Conservation (phyloP, 1,284 basidiomycete genomes). For the Ustilago sp. region DNA sequence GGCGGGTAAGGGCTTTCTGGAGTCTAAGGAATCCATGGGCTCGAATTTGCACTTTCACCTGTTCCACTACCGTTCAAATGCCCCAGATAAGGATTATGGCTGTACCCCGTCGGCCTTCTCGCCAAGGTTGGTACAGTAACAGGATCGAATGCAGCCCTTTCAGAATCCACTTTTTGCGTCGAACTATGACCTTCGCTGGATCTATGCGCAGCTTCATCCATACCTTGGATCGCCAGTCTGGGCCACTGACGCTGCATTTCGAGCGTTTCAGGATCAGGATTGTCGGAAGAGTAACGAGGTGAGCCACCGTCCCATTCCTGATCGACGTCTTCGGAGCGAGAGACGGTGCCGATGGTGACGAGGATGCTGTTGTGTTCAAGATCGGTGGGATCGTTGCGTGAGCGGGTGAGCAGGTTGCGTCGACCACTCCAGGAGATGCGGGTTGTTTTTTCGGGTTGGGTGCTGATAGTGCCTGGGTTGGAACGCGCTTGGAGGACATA, state of each 20-base stretch:
- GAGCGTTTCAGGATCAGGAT: slow-evolving; percentile 27
- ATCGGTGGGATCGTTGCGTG: slow-evolving; percentile 14
- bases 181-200: slow-evolving; percentile 14
- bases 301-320: slow-evolving; percentile 27
- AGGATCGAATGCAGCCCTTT: slow-evolving; percentile 8
- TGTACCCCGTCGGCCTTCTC: neutral
- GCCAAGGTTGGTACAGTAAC: slow-evolving; percentile 14
- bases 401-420: slow-evolving; percentile 5
- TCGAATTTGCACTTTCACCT: slow-evolving; percentile 1
- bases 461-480: slow-evolving; percentile 4
- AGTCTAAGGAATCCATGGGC: slow-evolving; percentile 36
- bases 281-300: slow-evolving; percentile 44
- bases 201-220: slow-evolving; percentile 8
- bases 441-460: slow-evolving; percentile 9
- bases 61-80: neutral
- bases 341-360: slow-evolving; percentile 43
- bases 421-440: slow-evolving; percentile 26
- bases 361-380: slow-evolving; percentile 23
- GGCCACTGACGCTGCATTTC: slow-evolving; percentile 38
- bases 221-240: slow-evolving; percentile 9
- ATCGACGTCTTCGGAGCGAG: slow-evolving; percentile 25
- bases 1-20: slow-evolving; percentile 32
- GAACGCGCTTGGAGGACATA: slow-evolving; percentile 25
- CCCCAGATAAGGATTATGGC: slow-evolving; percentile 3
- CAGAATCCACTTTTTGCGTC: slow-evolving; percentile 12